Conservation (phyloP, 2,329 filamentous ascomycete genomes). For the Sporothrix curviconia region DNA sequence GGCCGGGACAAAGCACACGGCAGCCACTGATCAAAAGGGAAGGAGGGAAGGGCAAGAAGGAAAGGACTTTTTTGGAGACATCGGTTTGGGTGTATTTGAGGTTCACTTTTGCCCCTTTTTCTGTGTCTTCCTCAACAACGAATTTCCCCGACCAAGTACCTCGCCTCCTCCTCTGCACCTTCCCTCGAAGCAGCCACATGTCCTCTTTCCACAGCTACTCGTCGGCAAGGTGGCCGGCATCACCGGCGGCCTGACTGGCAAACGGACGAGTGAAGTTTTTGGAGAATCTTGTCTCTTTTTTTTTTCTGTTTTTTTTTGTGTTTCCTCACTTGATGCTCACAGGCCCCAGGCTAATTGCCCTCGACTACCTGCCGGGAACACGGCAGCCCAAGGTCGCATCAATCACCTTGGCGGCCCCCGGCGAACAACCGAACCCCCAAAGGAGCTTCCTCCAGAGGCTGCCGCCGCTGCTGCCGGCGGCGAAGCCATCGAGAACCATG, state of each 20-base stretch:
- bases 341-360: conserved; percentile 14
- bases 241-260: conserved; percentile 18
- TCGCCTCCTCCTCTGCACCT: neutral
- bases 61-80: too few relatives aligned
- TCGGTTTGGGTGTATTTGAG: too few relatives aligned
- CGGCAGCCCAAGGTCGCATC: conserved; percentile 16
- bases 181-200: conserved; percentile 5
- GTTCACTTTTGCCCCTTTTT: too few relatives aligned
- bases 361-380: conserved; percentile 18
- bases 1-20: too few relatives aligned
- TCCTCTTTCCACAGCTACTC: conserved; percentile 14
- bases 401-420: conserved; percentile 15
- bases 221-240: conserved; percentile 18
- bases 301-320: too few relatives aligned
- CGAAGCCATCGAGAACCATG: neutral
- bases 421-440: conserved; percentile 13
- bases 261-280: conserved; percentile 16
- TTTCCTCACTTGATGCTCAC: too few relatives aligned
- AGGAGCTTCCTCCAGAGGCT: conserved; percentile 12
- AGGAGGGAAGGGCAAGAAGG: too few relatives aligned
- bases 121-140: too few relatives aligned
- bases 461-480: neutral
- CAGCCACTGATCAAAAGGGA: too few relatives aligned
- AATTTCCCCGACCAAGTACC: too few relatives aligned
- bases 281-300: too few relatives aligned